Conservation (phyloP, 116 monocot genomes). For the Dioscorea cayenensis region DNA sequence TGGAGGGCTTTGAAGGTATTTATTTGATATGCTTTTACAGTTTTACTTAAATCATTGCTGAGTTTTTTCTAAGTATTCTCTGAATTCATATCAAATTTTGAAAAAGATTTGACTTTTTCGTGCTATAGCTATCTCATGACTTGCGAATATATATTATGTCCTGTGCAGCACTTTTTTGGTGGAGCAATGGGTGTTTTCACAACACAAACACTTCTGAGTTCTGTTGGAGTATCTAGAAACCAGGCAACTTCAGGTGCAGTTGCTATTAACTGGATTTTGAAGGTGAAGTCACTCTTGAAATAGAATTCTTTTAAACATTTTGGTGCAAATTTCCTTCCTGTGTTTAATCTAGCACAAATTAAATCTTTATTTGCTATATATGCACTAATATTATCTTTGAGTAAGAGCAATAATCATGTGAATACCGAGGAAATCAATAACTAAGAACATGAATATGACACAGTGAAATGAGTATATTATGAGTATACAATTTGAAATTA, state of each 20-base stretch:
- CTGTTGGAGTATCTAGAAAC: slow-evolving; percentile 83
- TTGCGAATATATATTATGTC: not conserved
- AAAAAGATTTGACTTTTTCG: not conserved
- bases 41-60: not conserved
- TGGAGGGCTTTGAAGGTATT: slow-evolving; percentile 98
- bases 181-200: slow-evolving; percentile 99
- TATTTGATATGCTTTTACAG: not conserved
- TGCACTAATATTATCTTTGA: too few species aligned
- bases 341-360: not conserved
- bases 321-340: not conserved
- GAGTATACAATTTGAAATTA: too few species aligned
- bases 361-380: too few species aligned
- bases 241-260: slow-evolving; percentile 74
- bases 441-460: too few species aligned
- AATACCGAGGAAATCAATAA: too few species aligned
- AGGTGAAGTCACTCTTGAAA: slow-evolving; percentile 38
- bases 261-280: slow-evolving; percentile 98
- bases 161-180: slow-evolving; percentile 91
- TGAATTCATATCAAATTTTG: not conserved
- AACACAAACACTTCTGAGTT: slow-evolving; percentile 71
- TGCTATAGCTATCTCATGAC: not conserved
- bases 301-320: not conserved
- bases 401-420: too few species aligned
- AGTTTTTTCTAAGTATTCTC: not conserved
- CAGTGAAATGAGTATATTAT: too few species aligned